Conservation (phyloP, 225 moss, liverwort and hornwort species). For the Antitrichia curtipendula region DNA sequence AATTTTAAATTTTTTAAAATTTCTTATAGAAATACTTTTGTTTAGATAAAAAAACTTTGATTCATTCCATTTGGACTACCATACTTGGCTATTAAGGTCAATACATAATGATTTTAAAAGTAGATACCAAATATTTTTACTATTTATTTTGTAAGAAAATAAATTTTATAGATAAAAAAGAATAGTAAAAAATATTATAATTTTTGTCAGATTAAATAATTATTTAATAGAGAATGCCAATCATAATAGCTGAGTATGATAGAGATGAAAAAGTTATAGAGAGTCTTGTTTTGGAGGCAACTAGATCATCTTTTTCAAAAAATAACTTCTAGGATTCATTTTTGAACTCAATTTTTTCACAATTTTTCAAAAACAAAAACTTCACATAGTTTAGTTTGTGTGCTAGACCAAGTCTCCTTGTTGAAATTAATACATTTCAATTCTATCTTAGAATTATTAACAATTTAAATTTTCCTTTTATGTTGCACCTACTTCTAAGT, state of each 20-base stretch:
- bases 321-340: background rate
- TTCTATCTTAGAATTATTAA: background rate
- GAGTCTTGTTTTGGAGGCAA: background rate
- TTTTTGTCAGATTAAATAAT: background rate
- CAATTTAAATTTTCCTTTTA: background rate
- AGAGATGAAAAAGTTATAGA: no score
- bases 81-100: rapidly evolving
- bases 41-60: background rate
- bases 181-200: background rate
- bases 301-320: no score
- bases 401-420: background rate
- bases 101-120: background rate
- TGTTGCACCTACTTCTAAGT: no score
- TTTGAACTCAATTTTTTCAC: background rate
- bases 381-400: background rate
- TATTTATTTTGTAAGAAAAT: no score
- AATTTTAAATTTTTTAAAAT: no score
- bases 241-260: rapidly evolving
- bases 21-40: background rate
- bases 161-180: rapidly evolving
- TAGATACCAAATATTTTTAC: rapidly evolving
- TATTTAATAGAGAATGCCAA: rapidly evolving
- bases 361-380: background rate
- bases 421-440: background rate
- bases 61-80: background rate